Conservation (phyloP, 192 early-diverging fungal species). For the Podila verticillata region DNA sequence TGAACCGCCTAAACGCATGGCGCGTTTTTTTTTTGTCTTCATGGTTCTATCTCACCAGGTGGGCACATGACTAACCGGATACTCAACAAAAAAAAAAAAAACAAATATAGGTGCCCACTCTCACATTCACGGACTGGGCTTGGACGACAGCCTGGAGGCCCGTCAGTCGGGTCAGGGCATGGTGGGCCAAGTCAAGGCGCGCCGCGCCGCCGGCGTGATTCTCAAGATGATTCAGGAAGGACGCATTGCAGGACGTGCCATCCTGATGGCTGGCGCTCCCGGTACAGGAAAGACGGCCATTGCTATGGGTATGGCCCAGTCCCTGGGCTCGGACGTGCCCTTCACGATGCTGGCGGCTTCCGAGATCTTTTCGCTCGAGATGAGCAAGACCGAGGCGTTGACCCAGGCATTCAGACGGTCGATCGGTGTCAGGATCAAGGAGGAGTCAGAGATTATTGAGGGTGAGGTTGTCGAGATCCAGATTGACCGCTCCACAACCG, state of each 20-base stretch:
- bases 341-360: slow-evolving; percentile 98
- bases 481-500: slow-evolving; percentile 92
- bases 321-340: slow-evolving; percentile 93
- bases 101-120: slow-evolving; percentile 87
- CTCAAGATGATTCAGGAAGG: slow-evolving; percentile 98
- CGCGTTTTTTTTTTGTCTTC: background rate
- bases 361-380: slow-evolving; percentile 98
- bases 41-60: background rate
- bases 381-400: slow-evolving; percentile 98
- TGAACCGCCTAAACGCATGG: background rate
- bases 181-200: slow-evolving; percentile 96
- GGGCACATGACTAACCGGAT: background rate
- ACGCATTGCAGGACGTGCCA: slow-evolving; percentile 93
- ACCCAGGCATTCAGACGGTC: slow-evolving; percentile 98
- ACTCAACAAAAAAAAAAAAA: background rate
- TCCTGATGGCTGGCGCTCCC: slow-evolving; percentile 98
- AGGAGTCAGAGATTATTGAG: slow-evolving; percentile 98
- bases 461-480: slow-evolving; percentile 99
- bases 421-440: slow-evolving; percentile 98
- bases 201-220: slow-evolving; percentile 96
- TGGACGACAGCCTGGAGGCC: slow-evolving; percentile 94
- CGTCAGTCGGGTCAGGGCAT: slow-evolving; percentile 90
- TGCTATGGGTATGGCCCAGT: slow-evolving; percentile 99
- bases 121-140: slow-evolving; percentile 95
- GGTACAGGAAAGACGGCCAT: slow-evolving; percentile 99